phyloP scores from a whole-genome alignment of 2,329 filamentous ascomycete genomes.

The Colletotrichum cuscutae region DNA sequence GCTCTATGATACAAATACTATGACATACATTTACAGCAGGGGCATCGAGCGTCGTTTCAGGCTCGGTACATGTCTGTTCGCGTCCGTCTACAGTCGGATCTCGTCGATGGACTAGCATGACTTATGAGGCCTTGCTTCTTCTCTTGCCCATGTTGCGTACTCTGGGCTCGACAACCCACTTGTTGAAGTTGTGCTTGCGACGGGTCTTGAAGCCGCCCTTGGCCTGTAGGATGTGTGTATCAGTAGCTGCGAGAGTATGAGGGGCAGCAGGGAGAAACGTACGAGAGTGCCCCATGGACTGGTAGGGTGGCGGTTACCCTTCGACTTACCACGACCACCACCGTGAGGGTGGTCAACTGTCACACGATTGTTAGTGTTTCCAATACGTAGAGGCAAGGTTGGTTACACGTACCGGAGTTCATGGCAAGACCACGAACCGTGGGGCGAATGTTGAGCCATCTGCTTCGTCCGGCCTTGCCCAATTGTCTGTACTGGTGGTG shows the following conservation, averaged over 20 bases:
- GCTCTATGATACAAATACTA: conserved; percentile 32
- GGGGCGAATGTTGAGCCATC: conserved; percentile 94
- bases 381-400: no score
- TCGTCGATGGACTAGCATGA: not conserved
- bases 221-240: conserved; percentile 57
- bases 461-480: conserved; percentile 92
- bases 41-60: not conserved
- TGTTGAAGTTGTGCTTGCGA: conserved; percentile 89
- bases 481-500: conserved; percentile 91
- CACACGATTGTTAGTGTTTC: conserved; percentile 23
- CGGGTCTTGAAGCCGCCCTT: conserved; percentile 94
- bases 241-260: conserved; percentile 38
- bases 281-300: conserved; percentile 97
- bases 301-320: conserved; percentile 95
- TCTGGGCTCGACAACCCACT: conserved; percentile 86
- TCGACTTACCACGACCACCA: conserved; percentile 98
- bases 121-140: conserved; percentile 63
- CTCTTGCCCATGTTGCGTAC: conserved; percentile 92
- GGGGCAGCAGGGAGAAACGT: conserved; percentile 55
- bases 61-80: not conserved
- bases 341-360: conserved; percentile 94
- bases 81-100: not conserved
- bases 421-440: conserved; percentile 98
- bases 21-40: conserved; percentile 28
- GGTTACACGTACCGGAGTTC: conserved; percentile 81